Base-by-base conservation (phyloP, 306 rosid species). In the Vigna trinervia region DNA sequence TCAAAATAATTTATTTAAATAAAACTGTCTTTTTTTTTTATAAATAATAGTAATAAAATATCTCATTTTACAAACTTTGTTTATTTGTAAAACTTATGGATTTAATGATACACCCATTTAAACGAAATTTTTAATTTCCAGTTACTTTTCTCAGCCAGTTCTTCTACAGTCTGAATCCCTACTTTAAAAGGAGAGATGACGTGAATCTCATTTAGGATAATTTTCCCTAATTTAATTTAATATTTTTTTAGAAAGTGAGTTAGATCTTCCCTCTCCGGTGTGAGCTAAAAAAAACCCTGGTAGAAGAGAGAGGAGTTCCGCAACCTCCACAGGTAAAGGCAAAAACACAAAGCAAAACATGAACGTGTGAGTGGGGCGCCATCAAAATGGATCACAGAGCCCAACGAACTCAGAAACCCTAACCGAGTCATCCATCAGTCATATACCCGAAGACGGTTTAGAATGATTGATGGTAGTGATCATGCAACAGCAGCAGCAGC, bases 381-480 rank as follows among this genome's bases (percentile, higher is more conserved):
- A 73, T 30, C 69, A 2, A 57, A 52, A 54, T 74, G 43, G 54
- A 57, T 46, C 43, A 23, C 78, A 51, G 78, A 51, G 39, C 23
- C 64, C 3, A 58, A 32, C 22, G 2, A 68, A 5, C 62, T 58
- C 15, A 2, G 45, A 53, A 83, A 74, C 78, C 83, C 86, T 79
- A 79, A 79, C 72, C 12, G 32, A 58, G 8, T 57, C 82, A 13
- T 34, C 10, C 63, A 45, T 2, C 48, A 32, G 46, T 45, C 52
- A 22, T 69, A 47, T 9, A 22, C 70, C 12, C 46, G 36, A 14
- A 23, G 2, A 60, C 15, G 1, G 4, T 86, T 83, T 96, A 90
- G 91, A 87, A 95, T 95, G 98, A 89, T 95, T 80, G 73, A 92
- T 92, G 91, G 84, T 84, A 60, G 76, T 79, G 89, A 88, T 85